phyloP scores from a whole-genome alignment of 2,329 filamentous ascomycete genomes.

The Alternaria panax region DNA sequence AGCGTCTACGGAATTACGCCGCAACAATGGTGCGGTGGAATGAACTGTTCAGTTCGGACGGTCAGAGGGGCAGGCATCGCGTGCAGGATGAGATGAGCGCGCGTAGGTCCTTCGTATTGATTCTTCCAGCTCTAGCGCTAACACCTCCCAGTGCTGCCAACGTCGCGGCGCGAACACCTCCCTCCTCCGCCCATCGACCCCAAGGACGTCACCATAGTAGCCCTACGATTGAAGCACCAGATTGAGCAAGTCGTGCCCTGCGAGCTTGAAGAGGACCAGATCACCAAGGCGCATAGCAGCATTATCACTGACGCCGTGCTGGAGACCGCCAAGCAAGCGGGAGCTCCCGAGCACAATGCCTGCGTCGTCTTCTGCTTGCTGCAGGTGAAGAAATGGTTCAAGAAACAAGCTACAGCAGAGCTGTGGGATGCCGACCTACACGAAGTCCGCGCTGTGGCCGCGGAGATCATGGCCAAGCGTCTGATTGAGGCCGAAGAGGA shows the following conservation, averaged over 20 bases:
- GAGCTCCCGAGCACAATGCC: conserved; percentile 73
- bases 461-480: conserved; percentile 89
- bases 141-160: conserved; percentile 67
- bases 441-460: conserved; percentile 77
- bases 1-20: neutral
- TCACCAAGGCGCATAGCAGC: conserved; percentile 82
- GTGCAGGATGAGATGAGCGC: conserved; percentile 54
- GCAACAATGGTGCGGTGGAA: conserved; percentile 50
- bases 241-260: conserved; percentile 90
- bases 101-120: conserved; percentile 35
- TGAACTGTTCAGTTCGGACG: conserved; percentile 47
- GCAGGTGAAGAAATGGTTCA: conserved; percentile 78
- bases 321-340: conserved; percentile 80
- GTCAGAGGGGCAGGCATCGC: conserved; percentile 48
- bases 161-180: conserved; percentile 63
- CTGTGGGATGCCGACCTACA: conserved; percentile 93
- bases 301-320: conserved; percentile 85
- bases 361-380: conserved; percentile 88
- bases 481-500: conserved; percentile 89
- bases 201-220: conserved; percentile 84
- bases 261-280: conserved; percentile 77
- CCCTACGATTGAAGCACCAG: conserved; percentile 87
- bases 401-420: conserved; percentile 77
- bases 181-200: conserved; percentile 74
- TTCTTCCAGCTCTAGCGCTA: conserved; percentile 9